phyloP scores from a whole-genome alignment of 148 eudicot species.

The Silene uniflora region DNA sequence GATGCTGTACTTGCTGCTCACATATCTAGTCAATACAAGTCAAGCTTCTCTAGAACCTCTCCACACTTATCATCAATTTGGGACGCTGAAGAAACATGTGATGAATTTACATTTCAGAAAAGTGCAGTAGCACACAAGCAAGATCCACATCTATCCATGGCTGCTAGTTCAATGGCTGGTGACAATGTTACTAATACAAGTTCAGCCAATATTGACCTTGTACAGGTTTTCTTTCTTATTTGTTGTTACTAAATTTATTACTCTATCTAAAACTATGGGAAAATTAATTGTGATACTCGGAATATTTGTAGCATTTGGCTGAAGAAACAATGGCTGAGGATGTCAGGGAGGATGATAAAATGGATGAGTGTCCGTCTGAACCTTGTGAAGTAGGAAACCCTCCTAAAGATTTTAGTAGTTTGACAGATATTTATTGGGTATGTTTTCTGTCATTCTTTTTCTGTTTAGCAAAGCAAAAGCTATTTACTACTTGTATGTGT shows the following conservation, averaged over 20 bases:
- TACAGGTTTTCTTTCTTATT: conserved; percentile 43
- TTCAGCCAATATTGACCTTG: conserved; percentile 26
- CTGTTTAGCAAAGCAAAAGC: neutral
- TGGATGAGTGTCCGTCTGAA: conserved; percentile 51
- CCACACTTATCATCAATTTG: conserved; percentile 50
- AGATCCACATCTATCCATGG: conserved; percentile 20
- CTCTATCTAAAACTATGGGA: neutral
- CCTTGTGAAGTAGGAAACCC: conserved; percentile 32
- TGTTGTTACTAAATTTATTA: neutral
- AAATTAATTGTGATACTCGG: neutral
- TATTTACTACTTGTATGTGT: too few species aligned
- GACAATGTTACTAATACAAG: conserved; percentile 23
- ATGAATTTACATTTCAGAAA: conserved; percentile 80
- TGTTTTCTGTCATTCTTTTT: conserved; percentile 12
- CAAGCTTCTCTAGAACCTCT: conserved; percentile 26
- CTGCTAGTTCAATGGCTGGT: conserved; percentile 26
- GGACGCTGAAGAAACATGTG: conserved; percentile 99
- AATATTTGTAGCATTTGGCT: conserved; percentile 40
- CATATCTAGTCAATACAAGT: conserved; percentile 51
- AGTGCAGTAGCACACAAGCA: conserved; percentile 27
- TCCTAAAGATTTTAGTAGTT: conserved; percentile 46
- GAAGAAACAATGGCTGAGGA: conserved; percentile 38
- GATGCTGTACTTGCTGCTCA: conserved; percentile 99
- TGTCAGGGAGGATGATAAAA: conserved; percentile 32
- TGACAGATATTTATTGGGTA: conserved; percentile 92